Percentiles rank a stretch among this genome's conserved stretches.
These are phyloP conservation scores for Pseudocercospora fijiensis DNA, from an alignment of 2,329 filamentous ascomycete species.

Conservation along the genomic window DNA sequence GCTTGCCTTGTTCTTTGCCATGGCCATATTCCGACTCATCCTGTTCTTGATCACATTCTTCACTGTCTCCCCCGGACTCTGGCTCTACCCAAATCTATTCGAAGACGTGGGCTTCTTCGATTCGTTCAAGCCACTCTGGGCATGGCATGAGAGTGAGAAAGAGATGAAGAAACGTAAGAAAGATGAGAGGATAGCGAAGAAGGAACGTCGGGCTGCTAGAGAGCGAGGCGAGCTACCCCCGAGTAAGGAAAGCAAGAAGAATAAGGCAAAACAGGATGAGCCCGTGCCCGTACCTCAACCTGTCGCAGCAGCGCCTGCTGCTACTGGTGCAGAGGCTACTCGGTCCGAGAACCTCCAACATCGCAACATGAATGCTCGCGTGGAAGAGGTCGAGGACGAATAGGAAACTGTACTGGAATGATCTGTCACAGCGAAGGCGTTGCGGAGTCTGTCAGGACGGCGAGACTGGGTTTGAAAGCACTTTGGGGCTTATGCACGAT, in stretches of 20 bases:
- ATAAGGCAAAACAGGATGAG: constrained; percentile 18
- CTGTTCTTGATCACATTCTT: constrained; percentile 94
- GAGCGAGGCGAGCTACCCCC: constrained; percentile 27
- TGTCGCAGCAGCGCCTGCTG: constrained; percentile 19
- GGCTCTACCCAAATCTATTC: constrained; percentile 96
- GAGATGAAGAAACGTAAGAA: constrained; percentile 42
- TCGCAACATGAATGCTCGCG: constrained; percentile 31
- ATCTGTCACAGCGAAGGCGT: constrained; percentile 21
- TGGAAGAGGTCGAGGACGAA: constrained; percentile 36
- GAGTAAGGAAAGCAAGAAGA: constrained; percentile 23
- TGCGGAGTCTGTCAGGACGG: neutral
- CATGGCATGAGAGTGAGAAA: constrained; percentile 70
- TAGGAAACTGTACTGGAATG: constrained; percentile 2
- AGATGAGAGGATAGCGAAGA: constrained; percentile 36
- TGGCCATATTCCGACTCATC: constrained; percentile 95
- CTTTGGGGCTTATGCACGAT: neutral
- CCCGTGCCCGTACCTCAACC: constrained; percentile 8
- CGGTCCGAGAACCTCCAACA: constrained; percentile 26
- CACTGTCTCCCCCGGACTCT: constrained; percentile 78
- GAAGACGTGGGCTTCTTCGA: constrained; percentile 99
- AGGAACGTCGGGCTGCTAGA: constrained; percentile 35
- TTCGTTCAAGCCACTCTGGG: constrained; percentile 93
- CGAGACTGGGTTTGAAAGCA: neutral
- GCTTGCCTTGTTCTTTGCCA: constrained; percentile 89
- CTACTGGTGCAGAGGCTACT: constrained; percentile 28